Evolutionary conservation across 371 early-diverging fungal genomes (phyloP).

Genomic region (Coemansia sp.): DNA sequence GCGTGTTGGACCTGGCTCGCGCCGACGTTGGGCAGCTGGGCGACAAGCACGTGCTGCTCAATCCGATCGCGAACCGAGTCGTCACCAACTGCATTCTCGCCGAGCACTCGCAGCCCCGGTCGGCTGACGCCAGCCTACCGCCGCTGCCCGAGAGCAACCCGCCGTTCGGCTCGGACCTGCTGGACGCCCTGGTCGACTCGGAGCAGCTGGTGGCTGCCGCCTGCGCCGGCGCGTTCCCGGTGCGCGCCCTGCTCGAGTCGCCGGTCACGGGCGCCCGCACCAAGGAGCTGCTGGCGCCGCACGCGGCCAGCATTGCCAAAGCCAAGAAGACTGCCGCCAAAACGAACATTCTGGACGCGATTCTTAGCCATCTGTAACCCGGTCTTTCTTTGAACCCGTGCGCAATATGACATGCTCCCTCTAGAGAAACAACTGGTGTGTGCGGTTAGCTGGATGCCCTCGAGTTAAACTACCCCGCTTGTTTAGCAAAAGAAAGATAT

Average conservation of each 20-base stretch:
- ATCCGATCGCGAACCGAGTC: slow-evolving; percentile 45
- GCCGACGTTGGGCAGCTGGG: slow-evolving; percentile 5
- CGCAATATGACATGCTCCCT: too few species aligned
- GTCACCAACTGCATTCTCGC: slow-evolving; percentile 43
- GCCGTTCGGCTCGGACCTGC: slow-evolving; percentile 22
- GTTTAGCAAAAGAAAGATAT: background rate
- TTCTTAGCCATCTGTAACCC: too few species aligned
- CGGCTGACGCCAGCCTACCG: slow-evolving; percentile 21
- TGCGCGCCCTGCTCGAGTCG: slow-evolving; percentile 50
- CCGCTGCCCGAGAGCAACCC: slow-evolving; percentile 26
- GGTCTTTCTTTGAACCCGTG: too few species aligned
- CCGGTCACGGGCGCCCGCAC: slow-evolving; percentile 30
- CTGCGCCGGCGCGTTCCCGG: slow-evolving; percentile 47
- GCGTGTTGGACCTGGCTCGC: slow-evolving; percentile 23
- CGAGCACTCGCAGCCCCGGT: slow-evolving; percentile 24
- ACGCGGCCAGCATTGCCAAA: slow-evolving; percentile 5
- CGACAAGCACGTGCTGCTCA: slow-evolving; percentile 36
- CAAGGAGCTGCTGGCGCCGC: slow-evolving; percentile 27
- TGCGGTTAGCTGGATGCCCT: too few species aligned
- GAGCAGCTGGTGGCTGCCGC: slow-evolving; percentile 35
- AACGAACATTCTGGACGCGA: too few species aligned
- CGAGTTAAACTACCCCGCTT: background rate
- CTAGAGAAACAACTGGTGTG: too few species aligned
- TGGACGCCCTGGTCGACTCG: slow-evolving; percentile 12
- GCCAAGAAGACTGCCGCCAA: too few species aligned